Evolutionary conservation across 805 yeast species (phyloP), one percentile per base, ranked within the genome.

Genomic region (Schwanniomyces polymorphus): DNA sequence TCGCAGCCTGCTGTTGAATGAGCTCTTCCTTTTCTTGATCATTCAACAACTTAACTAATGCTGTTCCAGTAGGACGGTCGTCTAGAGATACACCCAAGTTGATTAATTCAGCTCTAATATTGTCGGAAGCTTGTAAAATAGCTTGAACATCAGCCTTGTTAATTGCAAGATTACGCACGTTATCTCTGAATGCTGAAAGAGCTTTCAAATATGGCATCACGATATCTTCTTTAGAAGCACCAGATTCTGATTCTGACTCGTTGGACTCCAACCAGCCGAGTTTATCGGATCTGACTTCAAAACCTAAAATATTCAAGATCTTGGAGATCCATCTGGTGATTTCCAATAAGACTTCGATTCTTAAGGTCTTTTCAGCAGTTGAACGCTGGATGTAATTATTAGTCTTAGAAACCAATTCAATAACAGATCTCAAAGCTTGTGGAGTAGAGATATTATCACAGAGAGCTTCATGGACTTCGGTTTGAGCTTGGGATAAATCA

Each of bases 401-500:
- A 7, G 88, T 61, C 47, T 75, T 77, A 27, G 86, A 80, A 5
- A 92, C 85, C 47, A 94, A 69, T 14, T 87, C 95, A 50, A 79
- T 69, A 42, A 94, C 58, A 1, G 72, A 61, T 53, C 86, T 81
- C 47, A 94, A 65, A 0, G 85, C 97, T 47, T 71, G 76, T 18
- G 96, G 94, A 1, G 94, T 86, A 3, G 91, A 69, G 52, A 94
- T 75, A 63, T 90, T 94, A 63, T 94, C 99, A 68, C 96, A 85
- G 70, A 94, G 88, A 1, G 96, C 87, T 17, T 67, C 74, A 62
- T 91, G 88, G 1, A 88, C 88, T 16, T 74, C 80, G 5, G 61
- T 64, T 61, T 88, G 85, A 11, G 88, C 71, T 1, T 54, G 54
- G 5, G 62, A 60, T 50, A 90, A 75, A 25, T 76, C 79, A 1